Evolutionary conservation across 768 basidiomycete species (phyloP), one percentile per base, ranked within the genome.

Genomic region (Trametes punicea): DNA sequence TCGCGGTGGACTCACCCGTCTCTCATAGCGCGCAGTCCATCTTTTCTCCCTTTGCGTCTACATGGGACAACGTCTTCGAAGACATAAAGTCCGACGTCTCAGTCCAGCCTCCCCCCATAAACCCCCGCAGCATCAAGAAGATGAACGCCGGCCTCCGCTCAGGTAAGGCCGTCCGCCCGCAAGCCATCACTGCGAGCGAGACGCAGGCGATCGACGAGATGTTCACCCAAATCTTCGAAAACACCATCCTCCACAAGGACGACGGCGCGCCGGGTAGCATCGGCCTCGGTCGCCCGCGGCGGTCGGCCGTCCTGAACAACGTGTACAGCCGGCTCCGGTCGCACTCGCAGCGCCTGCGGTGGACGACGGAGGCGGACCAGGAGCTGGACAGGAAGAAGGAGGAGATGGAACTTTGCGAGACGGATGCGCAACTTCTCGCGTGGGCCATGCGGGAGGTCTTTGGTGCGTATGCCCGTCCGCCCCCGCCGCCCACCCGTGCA

Each of bases 361-460:
- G 91, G 84, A 67, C 96, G 93, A 68, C 95, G 92, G 56, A 93
- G 79, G 29, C 75, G 71, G 59, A 93, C 57, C 31, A 88, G 66
- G 61, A 80, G 77, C 72, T 90, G 85, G 39, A 87, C 85, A 88
- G 62, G 3, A 38, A 54, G 58, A 53, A 84, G 67, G 90, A 90
- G 58, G 80, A 81, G 53, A 88, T 94, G 75, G 79, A 87, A 46
- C 65, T 80, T 16, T 90, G 87, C 61, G 72, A 77, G 21, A 85
- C 78, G 6, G 92, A 93, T 63, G 72, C 79, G 55, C 77, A 87
- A 49, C 76, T 94, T 16, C 75, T 93, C 47, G 77, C 82, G 31
- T 94, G 92, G 92, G 82, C 85, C 10, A 71, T 78, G 64, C 70
- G 72, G 15, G 81, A 87, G 48, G 80, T 93, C 2, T 94, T 93